Conservation (phyloP, 164 flowering plant species). For the Amborella trichopoda region DNA sequence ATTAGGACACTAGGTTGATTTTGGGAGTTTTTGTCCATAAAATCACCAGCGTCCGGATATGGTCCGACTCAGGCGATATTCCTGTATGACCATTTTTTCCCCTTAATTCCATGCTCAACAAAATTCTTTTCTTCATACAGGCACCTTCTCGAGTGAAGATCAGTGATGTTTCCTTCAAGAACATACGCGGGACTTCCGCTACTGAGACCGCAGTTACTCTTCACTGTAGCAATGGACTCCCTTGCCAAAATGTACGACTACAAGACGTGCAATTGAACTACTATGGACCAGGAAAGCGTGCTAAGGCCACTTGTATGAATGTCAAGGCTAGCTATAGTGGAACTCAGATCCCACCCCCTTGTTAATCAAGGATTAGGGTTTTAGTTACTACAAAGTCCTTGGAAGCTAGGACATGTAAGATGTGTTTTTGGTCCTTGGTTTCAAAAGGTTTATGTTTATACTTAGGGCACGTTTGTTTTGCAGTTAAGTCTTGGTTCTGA, state of each 20-base stretch:
- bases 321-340: slow-evolving; percentile 1
- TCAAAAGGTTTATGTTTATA: too few relatives aligned
- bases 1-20: too few relatives aligned
- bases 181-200: not conserved
- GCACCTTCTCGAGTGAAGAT: not conserved
- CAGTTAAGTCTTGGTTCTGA: too few relatives aligned
- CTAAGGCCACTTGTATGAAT: not conserved
- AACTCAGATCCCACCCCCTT: not conserved
- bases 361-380: not conserved
- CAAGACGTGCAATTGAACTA: not conserved
- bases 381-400: too few relatives aligned
- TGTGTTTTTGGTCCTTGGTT: too few relatives aligned
- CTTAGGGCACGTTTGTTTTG: too few relatives aligned
- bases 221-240: not conserved
- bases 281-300: not conserved
- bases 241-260: not conserved
- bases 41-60: too few relatives aligned
- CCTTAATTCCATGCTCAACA: too few relatives aligned
- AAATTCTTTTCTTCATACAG: not conserved
- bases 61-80: too few relatives aligned
- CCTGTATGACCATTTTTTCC: too few relatives aligned
- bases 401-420: too few relatives aligned
- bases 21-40: too few relatives aligned
- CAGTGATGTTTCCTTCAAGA: not conserved
- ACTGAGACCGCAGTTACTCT: not conserved